These are phyloP conservation scores for Exophiala oligosperma DNA, from an alignment of 2,329 filamentous ascomycete species.

Conservation along the genomic window DNA sequence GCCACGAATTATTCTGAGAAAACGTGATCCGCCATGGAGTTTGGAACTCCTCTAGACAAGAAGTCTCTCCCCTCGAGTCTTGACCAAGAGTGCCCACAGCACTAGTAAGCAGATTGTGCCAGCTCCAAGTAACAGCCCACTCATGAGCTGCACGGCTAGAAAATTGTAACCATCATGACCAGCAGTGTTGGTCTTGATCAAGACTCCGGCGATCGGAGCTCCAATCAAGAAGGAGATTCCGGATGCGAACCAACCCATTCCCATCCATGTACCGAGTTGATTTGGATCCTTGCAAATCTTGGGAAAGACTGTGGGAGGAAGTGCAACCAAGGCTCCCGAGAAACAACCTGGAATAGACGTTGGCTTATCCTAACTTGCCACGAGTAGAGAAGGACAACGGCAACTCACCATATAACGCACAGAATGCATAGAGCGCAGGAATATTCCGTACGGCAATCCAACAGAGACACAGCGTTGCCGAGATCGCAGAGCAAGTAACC, in stretches of 20 bases:
- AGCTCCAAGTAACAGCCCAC: not conserved
- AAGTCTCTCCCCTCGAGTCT: not conserved
- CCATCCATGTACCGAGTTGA: slow-evolving; percentile 47
- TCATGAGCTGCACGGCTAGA: not conserved
- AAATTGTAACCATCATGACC: not conserved
- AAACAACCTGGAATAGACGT: slow-evolving; percentile 44
- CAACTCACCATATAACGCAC: slow-evolving; percentile 52
- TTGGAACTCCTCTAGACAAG: not conserved
- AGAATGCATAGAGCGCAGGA: slow-evolving; percentile 57
- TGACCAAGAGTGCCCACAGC: not conserved
- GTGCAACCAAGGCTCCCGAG: slow-evolving; percentile 59
- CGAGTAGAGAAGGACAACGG: not conserved
- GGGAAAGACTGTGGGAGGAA: slow-evolving; percentile 61
- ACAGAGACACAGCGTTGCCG: slow-evolving; percentile 41
- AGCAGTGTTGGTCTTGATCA: slow-evolving; percentile 37
- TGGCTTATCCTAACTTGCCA: not conserved
- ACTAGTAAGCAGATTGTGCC: not conserved
- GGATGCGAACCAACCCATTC: slow-evolving; percentile 40
- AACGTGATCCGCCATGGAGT: too few relatives aligned
- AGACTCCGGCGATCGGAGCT: slow-evolving; percentile 44
- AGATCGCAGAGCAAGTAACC: slow-evolving; percentile 43
- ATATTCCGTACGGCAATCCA: slow-evolving; percentile 56
- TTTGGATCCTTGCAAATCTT: slow-evolving; percentile 46
- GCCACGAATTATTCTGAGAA: too few relatives aligned
- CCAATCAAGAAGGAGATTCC: not conserved